Evolutionary conservation across 2,329 filamentous ascomycete species (phyloP), one percentile per base, ranked within the genome.

Genomic region (Calonectria fujianensis): DNA sequence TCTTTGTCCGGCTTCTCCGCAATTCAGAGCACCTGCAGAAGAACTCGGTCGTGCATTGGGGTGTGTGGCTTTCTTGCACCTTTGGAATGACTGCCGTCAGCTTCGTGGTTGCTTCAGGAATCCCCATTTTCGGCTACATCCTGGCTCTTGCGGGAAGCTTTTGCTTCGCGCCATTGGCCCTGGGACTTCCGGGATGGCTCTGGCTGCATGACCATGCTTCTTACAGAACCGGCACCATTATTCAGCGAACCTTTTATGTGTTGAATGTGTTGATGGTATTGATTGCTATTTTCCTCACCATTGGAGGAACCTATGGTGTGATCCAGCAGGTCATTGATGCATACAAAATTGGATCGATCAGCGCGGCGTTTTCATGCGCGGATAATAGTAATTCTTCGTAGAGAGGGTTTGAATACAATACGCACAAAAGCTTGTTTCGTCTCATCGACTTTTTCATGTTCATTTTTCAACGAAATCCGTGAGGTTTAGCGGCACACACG

Each of bases 271-370:
- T 81, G 27, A 79, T 78, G 3, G 64, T 80, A 1, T 35, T 75
- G 4, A 35, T 80, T 13, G 79, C 76, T 11, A 57, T 75, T 8
- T 82, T 81, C 50, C 75, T 82, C 57, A 78, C 79, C 0, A 66
- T 82, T 41, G 74, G 77, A 24, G 79, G 80, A 31, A 80, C 80
- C 1, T 81, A 81, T 35, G 81, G 79, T 1, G 81, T 77, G 1
- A 75, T 81, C 48, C 78, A 81, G 68, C 81, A 80, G 32, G 80
- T 82, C 20, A 70, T 81, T 5, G 72, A 82, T 59, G 80, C 80
- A 2, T 82, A 82, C 41, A 61, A 45, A 11, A 66, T 74, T 14
- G 78, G 80, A 13, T 59, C 65, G 2, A 79, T 82, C 29, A 74
- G 75, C 13, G 70, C 64, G 1, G 72, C 79, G 10, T 81, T 81